These are phyloP conservation scores for Bolboschoenus planiculmis DNA, from an alignment of 176 grass and related monocot genomes.

Conservation along the genomic window DNA sequence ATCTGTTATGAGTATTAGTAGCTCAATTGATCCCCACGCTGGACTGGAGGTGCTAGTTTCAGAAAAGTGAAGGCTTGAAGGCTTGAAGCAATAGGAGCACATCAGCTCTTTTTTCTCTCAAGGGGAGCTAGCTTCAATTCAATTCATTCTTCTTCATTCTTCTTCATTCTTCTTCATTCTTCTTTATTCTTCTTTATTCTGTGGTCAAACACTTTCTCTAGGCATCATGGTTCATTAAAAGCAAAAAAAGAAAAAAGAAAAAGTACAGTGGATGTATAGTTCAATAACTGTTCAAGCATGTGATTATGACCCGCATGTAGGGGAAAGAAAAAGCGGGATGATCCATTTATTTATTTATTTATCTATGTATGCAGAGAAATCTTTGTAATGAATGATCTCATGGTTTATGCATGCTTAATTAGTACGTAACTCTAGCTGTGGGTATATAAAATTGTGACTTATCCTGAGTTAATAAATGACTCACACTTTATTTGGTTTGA, in stretches of 20 bases:
- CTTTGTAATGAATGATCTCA: neutral
- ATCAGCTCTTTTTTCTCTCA: neutral
- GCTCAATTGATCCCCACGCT: neutral
- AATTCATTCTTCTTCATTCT: neutral
- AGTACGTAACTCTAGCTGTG: too few species aligned
- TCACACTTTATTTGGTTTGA: too few species aligned
- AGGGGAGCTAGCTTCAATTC: neutral
- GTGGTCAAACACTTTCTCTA: constrained; percentile 13
- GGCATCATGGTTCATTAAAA: constrained; percentile 41
- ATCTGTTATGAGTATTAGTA: too few species aligned
- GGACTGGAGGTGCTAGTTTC: neutral
- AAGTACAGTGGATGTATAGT: neutral
- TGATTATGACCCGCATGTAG: constrained; percentile 18
- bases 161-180: too few species aligned
- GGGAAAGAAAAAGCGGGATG: neutral
- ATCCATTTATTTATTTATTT: too few species aligned
- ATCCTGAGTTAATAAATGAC: too few species aligned
- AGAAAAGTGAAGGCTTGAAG: neutral
- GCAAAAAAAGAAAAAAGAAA: neutral
- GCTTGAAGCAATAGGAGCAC: neutral
- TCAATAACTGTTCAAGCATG: constrained; percentile 36
- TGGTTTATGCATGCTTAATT: neutral
- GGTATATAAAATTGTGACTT: too few species aligned
- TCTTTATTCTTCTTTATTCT: neutral
- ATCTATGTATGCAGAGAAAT: too few species aligned